phyloP scores from a whole-genome alignment of 2,329 filamentous ascomycete genomes.

The Nigrograna mackinnonii region DNA sequence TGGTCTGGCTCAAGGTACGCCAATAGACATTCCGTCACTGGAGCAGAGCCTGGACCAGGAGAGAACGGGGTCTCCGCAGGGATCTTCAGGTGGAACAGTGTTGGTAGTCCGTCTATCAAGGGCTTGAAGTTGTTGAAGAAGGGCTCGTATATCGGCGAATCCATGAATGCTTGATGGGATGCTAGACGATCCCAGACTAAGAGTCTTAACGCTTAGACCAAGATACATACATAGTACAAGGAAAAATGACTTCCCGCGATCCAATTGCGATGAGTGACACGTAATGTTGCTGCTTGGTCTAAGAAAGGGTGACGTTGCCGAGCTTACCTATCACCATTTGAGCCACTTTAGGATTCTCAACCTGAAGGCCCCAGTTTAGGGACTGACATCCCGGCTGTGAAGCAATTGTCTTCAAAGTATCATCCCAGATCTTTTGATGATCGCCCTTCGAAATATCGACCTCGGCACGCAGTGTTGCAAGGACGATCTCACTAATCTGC shows the following conservation, averaged over 20 bases:
- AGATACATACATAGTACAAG: too few relatives aligned
- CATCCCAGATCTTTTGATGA: constrained; percentile 32
- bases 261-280: too few relatives aligned
- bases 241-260: too few relatives aligned
- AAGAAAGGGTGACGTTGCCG: too few relatives aligned
- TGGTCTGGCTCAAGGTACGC: constrained; percentile 46
- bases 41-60: constrained; percentile 39
- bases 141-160: constrained; percentile 37
- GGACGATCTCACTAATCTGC: constrained; percentile 44
- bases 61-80: constrained; percentile 21
- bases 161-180: constrained; percentile 48
- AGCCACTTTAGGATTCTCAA: constrained; percentile 43
- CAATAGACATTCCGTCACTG: constrained; percentile 54
- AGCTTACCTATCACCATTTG: constrained; percentile 39
- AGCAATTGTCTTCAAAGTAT: constrained; percentile 36
- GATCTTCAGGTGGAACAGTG: constrained; percentile 41
- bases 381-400: constrained; percentile 40
- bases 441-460: constrained; percentile 23
- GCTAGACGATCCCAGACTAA: too few relatives aligned
- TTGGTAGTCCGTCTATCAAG: constrained; percentile 27
- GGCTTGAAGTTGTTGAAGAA: constrained; percentile 38
- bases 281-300: too few relatives aligned
- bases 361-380: constrained; percentile 39
- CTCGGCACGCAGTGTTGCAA: constrained; percentile 42
- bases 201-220: too few relatives aligned